Evolutionary conservation across 2,329 filamentous ascomycete genomes (phyloP).

Genomic region (Botrytis hyacinthi): DNA sequence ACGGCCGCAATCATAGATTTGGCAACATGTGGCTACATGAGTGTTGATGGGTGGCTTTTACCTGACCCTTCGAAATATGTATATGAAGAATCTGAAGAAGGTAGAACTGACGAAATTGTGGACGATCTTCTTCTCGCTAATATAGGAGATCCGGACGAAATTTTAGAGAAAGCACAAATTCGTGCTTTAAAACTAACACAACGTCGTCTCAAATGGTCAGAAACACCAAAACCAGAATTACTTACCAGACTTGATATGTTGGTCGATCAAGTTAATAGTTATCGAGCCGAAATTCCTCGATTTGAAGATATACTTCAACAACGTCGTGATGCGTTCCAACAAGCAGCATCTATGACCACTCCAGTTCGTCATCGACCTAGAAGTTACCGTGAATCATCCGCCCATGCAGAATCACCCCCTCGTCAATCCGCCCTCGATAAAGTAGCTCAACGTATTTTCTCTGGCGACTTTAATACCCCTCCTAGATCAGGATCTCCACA

Average conservation of each 20-base stretch:
- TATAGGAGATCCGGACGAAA: constrained; percentile 35
- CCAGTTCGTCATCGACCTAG: constrained; percentile 41
- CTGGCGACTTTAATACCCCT: constrained; percentile 44
- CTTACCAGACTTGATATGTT: constrained; percentile 58
- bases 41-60: constrained; percentile 86
- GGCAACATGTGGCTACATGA: constrained; percentile 79
- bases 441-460: constrained; percentile 61
- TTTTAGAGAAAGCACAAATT: constrained; percentile 46
- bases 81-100: constrained; percentile 49
- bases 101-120: constrained; percentile 39
- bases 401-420: constrained; percentile 51
- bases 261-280: constrained; percentile 59
- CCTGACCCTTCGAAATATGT: constrained; percentile 65
- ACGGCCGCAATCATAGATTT: constrained; percentile 82
- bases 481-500: constrained; percentile 38
- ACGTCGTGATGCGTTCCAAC: constrained; percentile 62
- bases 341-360: constrained; percentile 47
- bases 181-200: constrained; percentile 52
- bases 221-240: constrained; percentile 51
- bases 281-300: constrained; percentile 63
- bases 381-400: constrained; percentile 45
- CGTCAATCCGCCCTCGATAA: constrained; percentile 57
- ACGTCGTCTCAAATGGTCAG: constrained; percentile 53
- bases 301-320: constrained; percentile 71
- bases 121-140: constrained; percentile 32